Base-by-base conservation (phyloP, 257 asterid species). In the Capsicum baccatum region DNA sequence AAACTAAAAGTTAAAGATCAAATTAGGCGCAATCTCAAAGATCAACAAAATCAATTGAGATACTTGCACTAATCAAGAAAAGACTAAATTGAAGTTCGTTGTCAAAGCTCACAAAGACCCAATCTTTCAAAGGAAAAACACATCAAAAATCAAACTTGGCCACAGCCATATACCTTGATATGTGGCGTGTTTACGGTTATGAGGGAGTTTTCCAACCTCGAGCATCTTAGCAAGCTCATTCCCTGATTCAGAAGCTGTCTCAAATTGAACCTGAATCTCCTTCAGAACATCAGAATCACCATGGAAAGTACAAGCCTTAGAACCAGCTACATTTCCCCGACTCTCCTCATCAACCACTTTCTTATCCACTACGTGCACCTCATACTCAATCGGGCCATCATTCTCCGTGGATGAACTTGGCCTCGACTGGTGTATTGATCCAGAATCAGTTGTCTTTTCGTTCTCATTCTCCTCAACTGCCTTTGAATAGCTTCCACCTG, bases 191-290 rank as follows among this genome's bases (percentile, higher is more conserved):
- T 91, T 96, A 11, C 93, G 91, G 68, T 94, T 92, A 85, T 93
- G 90, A 0, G 95, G 98, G 87, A 87, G 92, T 93, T 89, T 92
- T 83, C 99, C 99, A 86, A 91, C 98, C 89, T 96, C 99, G 54
- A 96, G 99, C 86, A 94, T 87, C 89, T 84, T 89, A 3, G 95
- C 91, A 59, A 96, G 93, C 89, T 93, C 98, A 47, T 56, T 87
- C 69, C 97, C 98, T 13, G 91, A 92, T 80, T 93, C 97, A 3
- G 97, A 92, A 55, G 98, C 99, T 26, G 92, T 91, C 67, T 91
- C 98, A 68, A 96, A 96, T 47, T 92, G 98, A 80, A 86, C 86
- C 83, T 93, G 94, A 88, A 96, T 96, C 93, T 94, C 98, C 83
- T 86, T 91, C 82, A 96, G 85, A 83, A 96, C 94, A 21, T 94